These are phyloP conservation scores for Perkinsus chesapeaki DNA, from an alignment of 169 alveolate species.

Conservation along the genomic window DNA sequence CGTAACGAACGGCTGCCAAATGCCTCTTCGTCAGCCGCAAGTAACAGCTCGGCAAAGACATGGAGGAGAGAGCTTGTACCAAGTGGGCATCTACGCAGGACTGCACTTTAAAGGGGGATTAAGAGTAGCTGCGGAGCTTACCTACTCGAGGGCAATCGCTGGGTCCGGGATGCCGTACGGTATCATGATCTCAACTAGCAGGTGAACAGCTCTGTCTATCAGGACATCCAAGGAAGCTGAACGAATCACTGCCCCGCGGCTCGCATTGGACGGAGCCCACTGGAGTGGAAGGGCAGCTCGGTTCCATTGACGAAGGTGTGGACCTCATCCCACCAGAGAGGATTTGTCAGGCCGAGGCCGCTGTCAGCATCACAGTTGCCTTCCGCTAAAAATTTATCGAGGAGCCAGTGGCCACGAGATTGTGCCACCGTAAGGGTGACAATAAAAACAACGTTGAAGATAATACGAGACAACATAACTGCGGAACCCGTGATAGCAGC, in stretches of 20 bases:
- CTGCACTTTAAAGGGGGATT: background rate
- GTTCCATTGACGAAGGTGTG: background rate
- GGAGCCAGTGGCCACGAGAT: background rate
- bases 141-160: background rate
- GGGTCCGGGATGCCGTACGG: slow-evolving; percentile 7
- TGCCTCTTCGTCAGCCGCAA: background rate
- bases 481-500: background rate
- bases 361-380: background rate
- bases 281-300: background rate
- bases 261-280: background rate
- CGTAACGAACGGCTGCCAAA: background rate
- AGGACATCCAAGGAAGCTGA: background rate
- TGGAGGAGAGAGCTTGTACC: background rate
- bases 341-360: background rate
- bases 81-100: background rate
- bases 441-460: background rate
- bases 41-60: background rate
- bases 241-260: background rate
- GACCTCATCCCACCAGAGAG: background rate
- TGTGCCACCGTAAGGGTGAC: background rate
- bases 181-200: background rate
- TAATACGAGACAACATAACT: background rate
- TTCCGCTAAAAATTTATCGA: background rate
- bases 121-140: background rate
- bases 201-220: background rate